Evolutionary conservation across 495 filamentous ascomycete species (phyloP), one percentile per base, ranked within the genome.

Genomic region (Cercophora samala): DNA sequence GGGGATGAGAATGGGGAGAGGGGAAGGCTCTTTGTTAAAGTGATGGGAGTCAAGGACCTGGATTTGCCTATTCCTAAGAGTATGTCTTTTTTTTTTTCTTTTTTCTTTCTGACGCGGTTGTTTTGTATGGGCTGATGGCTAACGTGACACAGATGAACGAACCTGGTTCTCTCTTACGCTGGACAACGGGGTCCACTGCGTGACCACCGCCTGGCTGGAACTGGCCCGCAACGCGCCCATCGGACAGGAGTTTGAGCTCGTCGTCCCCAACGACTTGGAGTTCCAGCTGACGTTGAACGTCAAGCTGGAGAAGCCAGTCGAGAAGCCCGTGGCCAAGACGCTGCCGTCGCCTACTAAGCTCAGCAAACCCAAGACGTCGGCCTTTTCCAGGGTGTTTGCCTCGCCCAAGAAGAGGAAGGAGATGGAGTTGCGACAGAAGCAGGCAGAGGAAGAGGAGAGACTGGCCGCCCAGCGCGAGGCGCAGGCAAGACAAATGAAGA

Each of bases 281-380:
- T 99, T 99, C 77, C 94, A 97, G 74, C 85, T 99, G 29, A 98
- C 95, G 1, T 85, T 99, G 22, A 96, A 97, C 68, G 95, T 94
- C 66, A 97, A 97, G 81, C 83, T 97, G 25, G 91, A 96, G 68
- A 88, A 90, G 70, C 91, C 91, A 19, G 86, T 88, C 52, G n/a
- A 19, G 22, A 46, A 46, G 37, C 77, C 86, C 23, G 80, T 84
- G 29, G 80, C 67, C 65, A 73, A 75, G 65, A 64, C 68, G 5
- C 75, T 75, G 51, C 81, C 79, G 60, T 83, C 88, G 18, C 84
- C 89, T 5, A 84, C 85, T 19, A 89, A 89, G 74, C 75, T 81
- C 25, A 70, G 79, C 62, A 88, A 84, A 72, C 77, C 81, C 42
- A 96, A 96, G 78, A 79, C 88, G 11, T 96, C 92, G 0, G 87